Base-by-base conservation (phyloP, 345 rosid genomes). In the Lepidium aucheri region DNA sequence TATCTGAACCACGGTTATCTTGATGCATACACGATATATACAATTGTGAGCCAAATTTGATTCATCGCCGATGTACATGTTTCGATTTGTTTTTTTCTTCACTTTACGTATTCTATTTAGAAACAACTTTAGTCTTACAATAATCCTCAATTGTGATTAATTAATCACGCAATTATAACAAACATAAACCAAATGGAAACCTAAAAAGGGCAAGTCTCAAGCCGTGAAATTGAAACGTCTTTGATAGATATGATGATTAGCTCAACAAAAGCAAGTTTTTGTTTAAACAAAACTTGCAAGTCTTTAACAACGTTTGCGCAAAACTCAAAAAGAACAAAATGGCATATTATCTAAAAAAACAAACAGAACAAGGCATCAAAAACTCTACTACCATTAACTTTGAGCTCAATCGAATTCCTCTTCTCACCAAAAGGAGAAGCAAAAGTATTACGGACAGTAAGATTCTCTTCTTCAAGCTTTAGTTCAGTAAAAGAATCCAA, bases 401-500 rank as follows among this genome's bases (percentile, higher is more conserved):
- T 63, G 63, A 70, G 57, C 69, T 36, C 64, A 55, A 63, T 69
- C 65, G 11, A 60, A 41, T 59, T 60, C 53, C 13, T 60, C 68
- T 42, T 69, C 64, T 63, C 69, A 45, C 24, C 61, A 45, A 54
- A 63, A 53, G 47, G 57, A 54, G 57, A 63, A 53, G 58, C 50
- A 54, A 28, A 45, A 45, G 69, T 71, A 71, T 63, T 11, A 50
- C 73, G 3, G 36, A 34, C 59, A 24, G 11, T 39, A 69, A 18
- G 20, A 22, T 22, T 24, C 33, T 42, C 53, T 60, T 41, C 32
- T n/a, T 16, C 2, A n/a, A 33, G 43, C 32, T 6, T n/a, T 22
- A 28, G 0, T 53, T 79, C 80, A 86, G 75, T 88, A 88, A 60
- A 88, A 84, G 86, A 88, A 88, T 6, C 96, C 96, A 50, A 84